Evolutionary conservation across 2,329 filamentous ascomycete species (phyloP).

Genomic region (Ceratocystis colombiana): DNA sequence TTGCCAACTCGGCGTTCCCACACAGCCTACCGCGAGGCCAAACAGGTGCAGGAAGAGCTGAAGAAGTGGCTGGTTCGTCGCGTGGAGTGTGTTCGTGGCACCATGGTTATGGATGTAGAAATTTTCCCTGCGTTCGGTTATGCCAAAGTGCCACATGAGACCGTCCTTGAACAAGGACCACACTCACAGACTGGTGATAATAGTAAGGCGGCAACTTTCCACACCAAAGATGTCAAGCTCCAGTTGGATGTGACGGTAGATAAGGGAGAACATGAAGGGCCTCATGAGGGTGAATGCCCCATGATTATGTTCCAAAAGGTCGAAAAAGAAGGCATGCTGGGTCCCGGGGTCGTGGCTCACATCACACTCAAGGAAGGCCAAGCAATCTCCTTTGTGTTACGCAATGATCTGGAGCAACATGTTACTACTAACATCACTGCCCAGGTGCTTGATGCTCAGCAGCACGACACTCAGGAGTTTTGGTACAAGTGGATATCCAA

Average conservation of each 20-base stretch:
- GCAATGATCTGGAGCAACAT: constrained; percentile 50
- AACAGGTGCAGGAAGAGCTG: constrained; percentile 48
- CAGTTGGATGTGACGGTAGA: constrained; percentile 61
- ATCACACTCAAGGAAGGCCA: constrained; percentile 56
- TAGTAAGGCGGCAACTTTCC: constrained; percentile 55
- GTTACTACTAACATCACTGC: constrained; percentile 50
- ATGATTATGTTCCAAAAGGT: constrained; percentile 47
- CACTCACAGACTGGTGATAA: constrained; percentile 35
- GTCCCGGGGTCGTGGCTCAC: constrained; percentile 52
- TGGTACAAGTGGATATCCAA: constrained; percentile 66
- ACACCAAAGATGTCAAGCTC: constrained; percentile 47
- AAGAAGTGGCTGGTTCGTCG: constrained; percentile 62
- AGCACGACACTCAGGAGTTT: constrained; percentile 59
- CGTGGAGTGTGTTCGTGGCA: constrained; percentile 61
- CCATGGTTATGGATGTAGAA: constrained; percentile 53
- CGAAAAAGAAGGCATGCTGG: constrained; percentile 42
- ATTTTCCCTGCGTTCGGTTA: constrained; percentile 66
- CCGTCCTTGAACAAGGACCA: constrained; percentile 42
- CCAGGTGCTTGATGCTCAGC: constrained; percentile 48
- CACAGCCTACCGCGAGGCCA: constrained; percentile 45
- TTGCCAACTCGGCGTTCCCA: constrained; percentile 43
- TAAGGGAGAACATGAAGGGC: constrained; percentile 40
- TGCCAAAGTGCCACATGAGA: constrained; percentile 51
- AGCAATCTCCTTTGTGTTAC: constrained; percentile 57
- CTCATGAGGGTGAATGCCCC: constrained; percentile 39